phyloP scores from a whole-genome alignment of 73 alveolate genomes.

The Symbiodinium pilosum region DNA sequence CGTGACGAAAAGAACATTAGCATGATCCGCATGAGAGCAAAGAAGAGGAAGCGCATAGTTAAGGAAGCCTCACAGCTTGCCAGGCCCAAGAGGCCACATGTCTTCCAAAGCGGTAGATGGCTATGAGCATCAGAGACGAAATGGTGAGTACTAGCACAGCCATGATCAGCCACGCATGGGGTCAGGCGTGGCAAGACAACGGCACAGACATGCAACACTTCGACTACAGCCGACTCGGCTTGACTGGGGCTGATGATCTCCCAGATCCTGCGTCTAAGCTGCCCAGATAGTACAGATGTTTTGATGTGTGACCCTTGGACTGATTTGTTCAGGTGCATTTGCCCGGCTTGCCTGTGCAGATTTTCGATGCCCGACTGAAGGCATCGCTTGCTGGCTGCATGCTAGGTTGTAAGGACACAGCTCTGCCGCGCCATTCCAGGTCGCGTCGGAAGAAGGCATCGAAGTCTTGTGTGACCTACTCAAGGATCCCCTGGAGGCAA shows the following conservation, averaged over 20 bases:
- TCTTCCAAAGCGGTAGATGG: no score
- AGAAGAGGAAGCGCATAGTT: no score
- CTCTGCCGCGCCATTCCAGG: constrained; percentile 13
- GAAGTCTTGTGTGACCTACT: constrained; percentile 73
- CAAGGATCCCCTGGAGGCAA: constrained; percentile 25
- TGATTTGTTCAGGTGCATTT: constrained; percentile 44
- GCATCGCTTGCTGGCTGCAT: neutral
- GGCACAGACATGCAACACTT: constrained; percentile 43
- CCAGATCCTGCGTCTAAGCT: constrained; percentile 40
- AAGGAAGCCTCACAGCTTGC: no score
- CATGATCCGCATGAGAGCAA: no score
- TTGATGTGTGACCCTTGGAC: no score
- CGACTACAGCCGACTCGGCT: constrained; percentile 30
- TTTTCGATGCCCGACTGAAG: constrained; percentile 67
- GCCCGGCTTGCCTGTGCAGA: constrained; percentile 80
- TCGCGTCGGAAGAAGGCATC: constrained; percentile 86
- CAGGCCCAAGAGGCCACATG: no score
- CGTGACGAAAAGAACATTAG: no score
- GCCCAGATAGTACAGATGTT: neutral
- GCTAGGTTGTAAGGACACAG: neutral
- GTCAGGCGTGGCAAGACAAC: constrained; percentile 45
- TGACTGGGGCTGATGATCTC: constrained; percentile 48
- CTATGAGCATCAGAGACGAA: no score
- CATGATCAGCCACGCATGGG: no score
- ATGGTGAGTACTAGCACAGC: no score